Conservation (phyloP, 371 early-diverging fungal genomes). For the Dinochytrium kinnereticum region DNA sequence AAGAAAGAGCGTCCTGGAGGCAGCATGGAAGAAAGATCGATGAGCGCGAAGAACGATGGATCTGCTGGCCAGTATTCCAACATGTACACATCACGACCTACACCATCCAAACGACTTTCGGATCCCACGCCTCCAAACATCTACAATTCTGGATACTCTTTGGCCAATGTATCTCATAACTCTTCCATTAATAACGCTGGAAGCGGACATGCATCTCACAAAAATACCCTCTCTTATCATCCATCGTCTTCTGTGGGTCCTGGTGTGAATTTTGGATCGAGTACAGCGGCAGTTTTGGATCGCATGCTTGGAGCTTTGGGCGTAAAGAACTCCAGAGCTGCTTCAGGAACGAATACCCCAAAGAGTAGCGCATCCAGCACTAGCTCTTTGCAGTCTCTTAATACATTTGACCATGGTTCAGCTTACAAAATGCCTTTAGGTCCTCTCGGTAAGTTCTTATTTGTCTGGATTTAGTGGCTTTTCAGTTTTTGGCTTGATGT, state of each 20-base stretch:
- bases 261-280: slow-evolving; percentile 24
- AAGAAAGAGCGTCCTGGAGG: not conserved
- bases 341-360: slow-evolving; percentile 21
- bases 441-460: slow-evolving; percentile 25
- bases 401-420: too few species aligned
- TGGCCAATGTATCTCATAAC: slow-evolving; percentile 9
- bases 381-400: slow-evolving; percentile 30
- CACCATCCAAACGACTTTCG: slow-evolving; percentile 20
- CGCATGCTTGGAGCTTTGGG: slow-evolving; percentile 27
- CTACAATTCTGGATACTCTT: not conserved
- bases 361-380: slow-evolving; percentile 28
- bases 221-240: not conserved
- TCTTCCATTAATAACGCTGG: not conserved
- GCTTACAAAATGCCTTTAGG: not conserved
- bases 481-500: not conserved
- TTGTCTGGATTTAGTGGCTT: too few species aligned
- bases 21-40: not conserved
- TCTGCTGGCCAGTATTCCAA: slow-evolving; percentile 4
- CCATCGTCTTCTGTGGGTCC: slow-evolving; percentile 5
- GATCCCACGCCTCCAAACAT: slow-evolving; percentile 19
- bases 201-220: not conserved
- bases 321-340: slow-evolving; percentile 11
- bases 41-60: slow-evolving; percentile 8
- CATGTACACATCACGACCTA: not conserved
- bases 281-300: slow-evolving; percentile 33